Percentiles rank a stretch among this genome's conserved stretches.
These are phyloP conservation scores for Leccinum rimulosum DNA, from an alignment of 768 basidiomycete species.

Conservation along the genomic window DNA sequence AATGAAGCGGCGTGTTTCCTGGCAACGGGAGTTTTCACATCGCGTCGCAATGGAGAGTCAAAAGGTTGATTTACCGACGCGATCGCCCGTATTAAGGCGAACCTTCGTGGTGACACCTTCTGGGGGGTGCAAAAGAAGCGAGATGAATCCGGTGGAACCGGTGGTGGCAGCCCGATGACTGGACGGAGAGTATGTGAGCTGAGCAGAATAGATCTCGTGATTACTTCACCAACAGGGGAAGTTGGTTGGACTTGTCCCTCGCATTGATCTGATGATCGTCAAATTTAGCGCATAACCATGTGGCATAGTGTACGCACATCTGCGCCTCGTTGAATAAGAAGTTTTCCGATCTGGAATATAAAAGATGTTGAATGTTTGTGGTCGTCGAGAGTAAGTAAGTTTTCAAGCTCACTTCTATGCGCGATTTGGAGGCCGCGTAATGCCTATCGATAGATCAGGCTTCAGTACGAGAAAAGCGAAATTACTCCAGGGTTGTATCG, in stretches of 20 bases:
- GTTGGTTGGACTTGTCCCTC: conserved; percentile 89
- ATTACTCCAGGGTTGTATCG: conserved; percentile 21
- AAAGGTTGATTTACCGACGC: conserved; percentile 52
- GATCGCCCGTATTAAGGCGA: conserved; percentile 83
- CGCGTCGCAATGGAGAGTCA: not conserved
- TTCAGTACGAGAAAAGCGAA: conserved; percentile 3
- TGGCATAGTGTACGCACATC: conserved; percentile 62
- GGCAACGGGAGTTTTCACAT: conserved; percentile 12
- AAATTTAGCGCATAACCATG: conserved; percentile 30
- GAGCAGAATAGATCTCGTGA: not conserved
- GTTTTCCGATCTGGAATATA: conserved; percentile 72
- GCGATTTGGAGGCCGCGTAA: conserved; percentile 91
- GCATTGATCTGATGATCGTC: conserved; percentile 75
- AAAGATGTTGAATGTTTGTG: conserved; percentile 16
- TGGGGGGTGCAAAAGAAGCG: conserved; percentile 82
- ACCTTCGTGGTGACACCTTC: conserved; percentile 63
- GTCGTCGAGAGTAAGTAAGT: conserved; percentile 18
- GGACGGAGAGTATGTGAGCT: conserved; percentile 9
- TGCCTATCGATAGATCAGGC: conserved; percentile 50
- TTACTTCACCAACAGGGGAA: conserved; percentile 62
- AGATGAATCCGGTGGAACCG: conserved; percentile 87
- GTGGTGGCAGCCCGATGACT: conserved; percentile 97
- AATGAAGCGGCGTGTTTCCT: conserved; percentile 96
- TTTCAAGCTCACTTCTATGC: conserved; percentile 60
- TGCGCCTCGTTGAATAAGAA: conserved; percentile 83